These are phyloP conservation scores for Panicum hallii DNA, from an alignment of 202 grass and related monocot species.

Conservation along the genomic window DNA sequence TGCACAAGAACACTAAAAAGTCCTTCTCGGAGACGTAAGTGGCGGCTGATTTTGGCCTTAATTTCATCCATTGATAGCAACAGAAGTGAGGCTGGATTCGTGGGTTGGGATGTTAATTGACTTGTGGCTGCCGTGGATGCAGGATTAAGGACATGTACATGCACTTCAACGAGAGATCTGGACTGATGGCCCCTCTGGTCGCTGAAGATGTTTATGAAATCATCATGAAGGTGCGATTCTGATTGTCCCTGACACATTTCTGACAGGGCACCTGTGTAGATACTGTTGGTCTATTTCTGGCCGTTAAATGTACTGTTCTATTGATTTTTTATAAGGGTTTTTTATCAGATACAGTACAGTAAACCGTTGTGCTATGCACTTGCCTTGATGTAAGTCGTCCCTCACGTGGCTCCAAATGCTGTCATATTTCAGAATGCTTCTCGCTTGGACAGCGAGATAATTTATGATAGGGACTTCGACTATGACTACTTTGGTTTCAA, in stretches of 20 bases:
- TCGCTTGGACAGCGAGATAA: slow-evolving; percentile 91
- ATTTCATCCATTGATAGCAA: background rate
- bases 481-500: slow-evolving; percentile 99
- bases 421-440: slow-evolving; percentile 73
- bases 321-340: background rate
- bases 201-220: slow-evolving; percentile 82
- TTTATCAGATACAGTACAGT: background rate
- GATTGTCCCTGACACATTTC: slow-evolving; percentile 3
- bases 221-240: slow-evolving; percentile 79
- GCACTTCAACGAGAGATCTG: slow-evolving; percentile 80
- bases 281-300: background rate
- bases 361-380: background rate
- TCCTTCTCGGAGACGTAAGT: slow-evolving; percentile 93
- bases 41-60: background rate
- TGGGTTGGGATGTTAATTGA: background rate
- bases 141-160: slow-evolving; percentile 90
- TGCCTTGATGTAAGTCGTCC: background rate
- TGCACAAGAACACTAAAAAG: slow-evolving; percentile 98
- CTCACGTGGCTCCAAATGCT: background rate
- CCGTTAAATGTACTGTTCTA: background rate
- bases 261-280: background rate
- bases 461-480: slow-evolving; percentile 95
- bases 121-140: slow-evolving; percentile 23
- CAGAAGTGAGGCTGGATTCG: background rate
- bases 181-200: slow-evolving; percentile 73